Evolutionary conservation across 2,329 filamentous ascomycete genomes (phyloP), one percentile per base, ranked within the genome.

Genomic region (Fusarium nelsonii): DNA sequence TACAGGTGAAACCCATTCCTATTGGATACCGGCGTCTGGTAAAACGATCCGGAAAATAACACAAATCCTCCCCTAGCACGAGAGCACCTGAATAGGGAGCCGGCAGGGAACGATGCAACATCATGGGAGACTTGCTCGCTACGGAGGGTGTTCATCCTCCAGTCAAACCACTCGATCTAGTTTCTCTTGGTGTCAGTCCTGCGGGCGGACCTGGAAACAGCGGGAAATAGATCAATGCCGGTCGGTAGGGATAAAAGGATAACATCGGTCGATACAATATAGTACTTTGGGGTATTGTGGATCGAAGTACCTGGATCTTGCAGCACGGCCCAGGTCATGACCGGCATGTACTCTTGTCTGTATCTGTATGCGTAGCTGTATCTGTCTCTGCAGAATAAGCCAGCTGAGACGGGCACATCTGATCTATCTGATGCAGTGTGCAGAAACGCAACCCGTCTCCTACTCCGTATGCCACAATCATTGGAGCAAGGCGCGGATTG

Each of bases 131-230:
- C 57, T 32, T 52, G 45, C 49, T 37, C 33, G 51, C 53, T 55
- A 36, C 60, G 15, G 20, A 32, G 52, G 51, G 28, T 23, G 23
- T 51, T 51, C 8, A 63, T 61, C 43, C 63, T 48, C 69, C 58
- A 72, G 55, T 70, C 60, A 61, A 64, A 70, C 52, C 65, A 58
- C 71, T 68, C 70, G 59, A 71, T 71, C 55, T 68, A 53, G 62
- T 32, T 68, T 70, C 63, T 70, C 68, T 63, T 68, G 66, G 63
- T 68, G 55, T 63, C 55, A 69, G 46, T 36, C 36, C 44, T 44
- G 60, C 50, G 37, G 36, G n/a, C 41, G 48, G 50, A 53, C 41
- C 50, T 57, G 46, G 20, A 32, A 56, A 33, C 59, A 36, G 34
- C 36, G 53, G 62, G 32, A 50, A 58, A 63, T 30, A 43, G 28